Evolutionary conservation across 75 land plant species (phyloP).

Genomic region (Pinus albicaulis): DNA sequence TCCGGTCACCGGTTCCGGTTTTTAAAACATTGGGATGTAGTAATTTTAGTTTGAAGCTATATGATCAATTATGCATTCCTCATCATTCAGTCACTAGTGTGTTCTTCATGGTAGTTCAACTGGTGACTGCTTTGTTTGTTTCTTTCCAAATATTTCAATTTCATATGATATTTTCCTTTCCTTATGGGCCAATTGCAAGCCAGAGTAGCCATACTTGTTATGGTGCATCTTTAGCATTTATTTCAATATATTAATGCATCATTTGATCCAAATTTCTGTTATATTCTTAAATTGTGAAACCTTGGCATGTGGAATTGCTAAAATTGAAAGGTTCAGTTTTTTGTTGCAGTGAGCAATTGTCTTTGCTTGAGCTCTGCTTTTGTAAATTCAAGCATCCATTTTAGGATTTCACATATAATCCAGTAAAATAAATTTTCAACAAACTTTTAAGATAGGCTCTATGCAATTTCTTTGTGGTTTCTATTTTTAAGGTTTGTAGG

Average conservation of each 20-base stretch:
- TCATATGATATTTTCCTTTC: not conserved
- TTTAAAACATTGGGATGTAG: no score
- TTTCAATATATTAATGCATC: no score
- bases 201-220: not conserved
- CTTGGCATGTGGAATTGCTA: no score
- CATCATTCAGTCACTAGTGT: not conserved
- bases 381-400: not conserved
- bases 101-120: not conserved
- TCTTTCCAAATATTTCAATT: not conserved
- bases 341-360: not conserved
- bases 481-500: not conserved
- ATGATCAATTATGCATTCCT: not conserved
- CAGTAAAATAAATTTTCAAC: not conserved
- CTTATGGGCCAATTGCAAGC: not conserved
- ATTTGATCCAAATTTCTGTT: no score
- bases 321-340: no score
- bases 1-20: no score
- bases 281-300: no score
- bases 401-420: not conserved
- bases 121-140: not conserved
- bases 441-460: not conserved
- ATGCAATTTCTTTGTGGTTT: not conserved
- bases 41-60: not conserved
- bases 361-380: not conserved
- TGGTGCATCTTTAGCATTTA: no score